phyloP scores from a whole-genome alignment of 164 flowering plant species.

The Santalum album region DNA sequence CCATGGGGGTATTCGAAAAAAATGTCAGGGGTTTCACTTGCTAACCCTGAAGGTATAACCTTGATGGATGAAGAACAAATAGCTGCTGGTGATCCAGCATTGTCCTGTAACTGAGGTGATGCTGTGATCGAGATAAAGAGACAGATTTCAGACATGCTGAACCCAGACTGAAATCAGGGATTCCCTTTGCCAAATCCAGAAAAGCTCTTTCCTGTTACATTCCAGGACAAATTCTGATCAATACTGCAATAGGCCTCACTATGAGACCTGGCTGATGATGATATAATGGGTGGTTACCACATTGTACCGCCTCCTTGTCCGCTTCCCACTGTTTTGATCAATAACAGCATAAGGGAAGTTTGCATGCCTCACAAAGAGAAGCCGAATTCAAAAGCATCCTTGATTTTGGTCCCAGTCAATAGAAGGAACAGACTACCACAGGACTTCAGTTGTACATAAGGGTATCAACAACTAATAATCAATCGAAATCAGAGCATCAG shows the following conservation, averaged over 20 bases:
- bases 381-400: conserved; percentile 1
- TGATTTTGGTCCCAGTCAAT: conserved; percentile 1
- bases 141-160: neutral
- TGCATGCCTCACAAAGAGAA: neutral
- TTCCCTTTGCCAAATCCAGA: neutral
- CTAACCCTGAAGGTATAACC: conserved; percentile 18
- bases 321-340: conserved; percentile 3
- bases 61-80: conserved; percentile 12
- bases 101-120: conserved; percentile 5
- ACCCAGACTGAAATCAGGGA: conserved; percentile 4
- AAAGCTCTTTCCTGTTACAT: neutral
- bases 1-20: conserved; percentile 18
- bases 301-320: conserved; percentile 1
- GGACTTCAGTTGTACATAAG: conserved; percentile 8
- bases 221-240: neutral
- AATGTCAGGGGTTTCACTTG: conserved; percentile 18
- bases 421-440: too few relatives aligned
- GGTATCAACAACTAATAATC: conserved; percentile 1
- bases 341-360: conserved; percentile 2
- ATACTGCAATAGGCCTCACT: neutral
- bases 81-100: conserved; percentile 10
- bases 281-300: neutral
- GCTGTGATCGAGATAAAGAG: conserved; percentile 11
- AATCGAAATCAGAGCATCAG: conserved; percentile 23
- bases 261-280: neutral